These are phyloP conservation scores for Oxytropis ochrocephala DNA, from an alignment of 306 rosid genomes.

Conservation along the genomic window DNA sequence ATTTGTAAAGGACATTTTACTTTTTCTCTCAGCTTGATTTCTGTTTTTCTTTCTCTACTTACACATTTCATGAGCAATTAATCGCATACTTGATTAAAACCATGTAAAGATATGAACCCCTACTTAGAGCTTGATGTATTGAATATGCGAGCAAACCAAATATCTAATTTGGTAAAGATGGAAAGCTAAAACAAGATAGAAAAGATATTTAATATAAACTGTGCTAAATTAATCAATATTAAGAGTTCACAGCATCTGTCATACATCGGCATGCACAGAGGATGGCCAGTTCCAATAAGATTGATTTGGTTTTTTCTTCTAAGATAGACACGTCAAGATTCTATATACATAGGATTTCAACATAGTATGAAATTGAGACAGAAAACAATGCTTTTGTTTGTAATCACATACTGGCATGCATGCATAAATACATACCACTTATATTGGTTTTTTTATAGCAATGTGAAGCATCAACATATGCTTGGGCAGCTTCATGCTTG, in stretches of 20 bases:
- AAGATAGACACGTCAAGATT: neutral
- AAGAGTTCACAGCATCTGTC: neutral
- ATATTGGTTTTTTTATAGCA: constrained; percentile 68
- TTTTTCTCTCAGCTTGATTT: neutral
- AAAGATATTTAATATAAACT: neutral
- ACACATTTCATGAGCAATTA: neutral
- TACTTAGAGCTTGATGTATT: neutral
- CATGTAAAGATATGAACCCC: neutral
- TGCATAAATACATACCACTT: constrained; percentile 43
- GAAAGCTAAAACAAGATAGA: neutral
- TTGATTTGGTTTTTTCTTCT: neutral
- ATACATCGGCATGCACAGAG: neutral
- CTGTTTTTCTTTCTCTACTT: neutral
- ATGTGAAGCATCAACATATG: constrained; percentile 88
- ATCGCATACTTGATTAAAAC: neutral
- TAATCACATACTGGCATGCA: neutral
- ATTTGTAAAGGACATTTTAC: neutral
- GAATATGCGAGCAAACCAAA: neutral
- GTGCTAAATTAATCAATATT: neutral
- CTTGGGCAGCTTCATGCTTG: constrained; percentile 92
- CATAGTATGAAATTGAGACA: neutral
- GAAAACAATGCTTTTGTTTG: neutral
- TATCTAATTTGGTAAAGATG: neutral
- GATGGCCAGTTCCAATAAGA: neutral
- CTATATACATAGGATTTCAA: neutral